phyloP scores from a whole-genome alignment of 371 early-diverging fungal species.

The Blastocladiella emersonii region DNA sequence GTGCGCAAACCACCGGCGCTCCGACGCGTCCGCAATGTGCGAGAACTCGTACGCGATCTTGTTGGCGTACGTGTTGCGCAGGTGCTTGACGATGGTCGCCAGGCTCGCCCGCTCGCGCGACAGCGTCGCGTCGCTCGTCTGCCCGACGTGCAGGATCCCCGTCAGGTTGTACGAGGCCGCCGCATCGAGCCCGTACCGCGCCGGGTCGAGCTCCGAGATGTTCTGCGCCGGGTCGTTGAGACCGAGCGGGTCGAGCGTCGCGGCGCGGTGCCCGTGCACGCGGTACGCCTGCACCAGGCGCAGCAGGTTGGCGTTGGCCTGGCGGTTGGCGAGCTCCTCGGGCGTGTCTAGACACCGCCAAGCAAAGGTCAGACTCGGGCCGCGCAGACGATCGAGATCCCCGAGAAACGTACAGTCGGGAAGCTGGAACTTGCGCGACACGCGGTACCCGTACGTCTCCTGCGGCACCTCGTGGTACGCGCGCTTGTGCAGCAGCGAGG shows the following conservation, averaged over 20 bases:
- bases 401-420: conserved; percentile 53
- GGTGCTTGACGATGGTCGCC: conserved; percentile 50
- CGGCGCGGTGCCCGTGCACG: conserved; percentile 65
- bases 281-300: conserved; percentile 75
- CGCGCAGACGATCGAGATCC: neutral
- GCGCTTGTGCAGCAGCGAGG: neutral
- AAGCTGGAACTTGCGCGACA: conserved; percentile 44
- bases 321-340: conserved; percentile 66
- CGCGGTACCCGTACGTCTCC: conserved; percentile 71
- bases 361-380: neutral
- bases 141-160: conserved; percentile 56
- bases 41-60: conserved; percentile 85
- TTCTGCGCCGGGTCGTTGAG: conserved; percentile 41
- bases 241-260: conserved; percentile 76
- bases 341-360: conserved; percentile 39
- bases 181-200: conserved; percentile 57
- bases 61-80: conserved; percentile 64
- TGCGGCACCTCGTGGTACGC: conserved; percentile 4
- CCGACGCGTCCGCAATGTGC: conserved; percentile 71
- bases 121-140: conserved; percentile 23
- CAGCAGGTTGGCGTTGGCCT: conserved; percentile 61
- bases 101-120: conserved; percentile 41
- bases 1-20: conserved; percentile 78
- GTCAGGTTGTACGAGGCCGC: conserved; percentile 41
- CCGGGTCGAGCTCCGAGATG: conserved; percentile 62